A percentile compares a stretch with the other conserved stretches of the same genome.
phyloP scores from a whole-genome alignment of 345 rosid genomes.

The Jatropha curcas region DNA sequence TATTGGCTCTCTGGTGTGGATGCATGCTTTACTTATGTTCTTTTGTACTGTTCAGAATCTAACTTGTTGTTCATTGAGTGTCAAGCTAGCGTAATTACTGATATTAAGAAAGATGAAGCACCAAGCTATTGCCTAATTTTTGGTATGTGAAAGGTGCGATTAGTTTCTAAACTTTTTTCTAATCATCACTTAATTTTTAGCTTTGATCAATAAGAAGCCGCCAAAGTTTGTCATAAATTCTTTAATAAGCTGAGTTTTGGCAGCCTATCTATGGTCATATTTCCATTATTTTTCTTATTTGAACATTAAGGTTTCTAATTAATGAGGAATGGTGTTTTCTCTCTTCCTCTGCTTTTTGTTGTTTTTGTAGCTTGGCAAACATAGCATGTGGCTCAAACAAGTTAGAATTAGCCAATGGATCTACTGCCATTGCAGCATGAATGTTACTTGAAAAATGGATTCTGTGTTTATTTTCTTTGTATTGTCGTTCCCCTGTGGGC shows the following conservation, averaged over 20 bases:
- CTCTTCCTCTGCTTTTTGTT: neutral
- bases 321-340: neutral
- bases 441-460: slow-evolving; percentile 11
- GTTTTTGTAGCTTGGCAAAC: neutral
- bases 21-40: neutral
- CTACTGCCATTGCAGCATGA: slow-evolving; percentile 1
- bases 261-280: neutral
- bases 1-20: neutral
- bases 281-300: neutral
- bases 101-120: too few species aligned
- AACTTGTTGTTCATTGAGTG: neutral
- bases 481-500: too few species aligned
- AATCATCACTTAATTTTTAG: neutral
- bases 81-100: too few species aligned
- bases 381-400: neutral
- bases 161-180: neutral
- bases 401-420: neutral
- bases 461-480: too few species aligned
- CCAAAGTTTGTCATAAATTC: neutral
- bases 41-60: neutral
- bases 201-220: neutral
- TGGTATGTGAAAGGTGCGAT: neutral
- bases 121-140: neutral
- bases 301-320: neutral
- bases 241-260: neutral